These are phyloP conservation scores for Neurospora sp. DNA, from an alignment of 495 filamentous ascomycete genomes.

Conservation along the genomic window DNA sequence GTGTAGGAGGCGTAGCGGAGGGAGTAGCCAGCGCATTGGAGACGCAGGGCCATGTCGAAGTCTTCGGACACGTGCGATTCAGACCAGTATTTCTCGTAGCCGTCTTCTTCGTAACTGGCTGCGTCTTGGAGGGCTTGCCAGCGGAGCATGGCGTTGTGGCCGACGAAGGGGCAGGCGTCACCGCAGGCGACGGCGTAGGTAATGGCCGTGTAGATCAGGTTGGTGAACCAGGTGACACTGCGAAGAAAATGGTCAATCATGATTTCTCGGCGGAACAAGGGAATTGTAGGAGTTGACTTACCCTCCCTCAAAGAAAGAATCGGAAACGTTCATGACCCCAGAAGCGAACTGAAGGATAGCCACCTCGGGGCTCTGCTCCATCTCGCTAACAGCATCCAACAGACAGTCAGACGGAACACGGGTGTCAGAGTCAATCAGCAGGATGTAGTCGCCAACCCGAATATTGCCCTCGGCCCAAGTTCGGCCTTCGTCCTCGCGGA, in stretches of 20 bases:
- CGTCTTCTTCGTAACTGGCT: slow-evolving; percentile 31
- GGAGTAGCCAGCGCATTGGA: slow-evolving; percentile 53
- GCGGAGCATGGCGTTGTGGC: slow-evolving; percentile 61
- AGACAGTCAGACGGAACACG: slow-evolving; percentile 58
- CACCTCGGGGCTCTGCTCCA: slow-evolving; percentile 61
- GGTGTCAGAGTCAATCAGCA: slow-evolving; percentile 59
- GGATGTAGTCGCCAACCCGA: slow-evolving; percentile 60
- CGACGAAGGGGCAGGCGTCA: slow-evolving; percentile 59
- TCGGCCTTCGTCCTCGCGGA: slow-evolving; percentile 47
- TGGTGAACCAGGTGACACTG: slow-evolving; percentile 62
- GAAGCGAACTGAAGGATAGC: slow-evolving; percentile 59
- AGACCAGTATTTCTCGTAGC: slow-evolving; percentile 61
- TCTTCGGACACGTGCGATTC: slow-evolving; percentile 65
- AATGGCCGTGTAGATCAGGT: slow-evolving; percentile 62
- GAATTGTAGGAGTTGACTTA: slow-evolving; percentile 10
- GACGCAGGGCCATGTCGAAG: slow-evolving; percentile 64
- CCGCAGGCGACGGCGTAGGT: slow-evolving; percentile 56
- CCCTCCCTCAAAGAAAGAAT: slow-evolving; percentile 51
- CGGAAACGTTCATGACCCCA: slow-evolving; percentile 60
- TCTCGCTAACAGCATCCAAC: slow-evolving; percentile 58
- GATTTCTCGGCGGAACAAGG: background rate
- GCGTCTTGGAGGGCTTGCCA: slow-evolving; percentile 62
- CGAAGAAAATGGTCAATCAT: background rate
- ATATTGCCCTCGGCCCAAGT: slow-evolving; percentile 63
- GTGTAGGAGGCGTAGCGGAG: slow-evolving; percentile 55